phyloP scores from a whole-genome alignment of 2,329 filamentous ascomycete genomes.

The Fusarium sp. region DNA sequence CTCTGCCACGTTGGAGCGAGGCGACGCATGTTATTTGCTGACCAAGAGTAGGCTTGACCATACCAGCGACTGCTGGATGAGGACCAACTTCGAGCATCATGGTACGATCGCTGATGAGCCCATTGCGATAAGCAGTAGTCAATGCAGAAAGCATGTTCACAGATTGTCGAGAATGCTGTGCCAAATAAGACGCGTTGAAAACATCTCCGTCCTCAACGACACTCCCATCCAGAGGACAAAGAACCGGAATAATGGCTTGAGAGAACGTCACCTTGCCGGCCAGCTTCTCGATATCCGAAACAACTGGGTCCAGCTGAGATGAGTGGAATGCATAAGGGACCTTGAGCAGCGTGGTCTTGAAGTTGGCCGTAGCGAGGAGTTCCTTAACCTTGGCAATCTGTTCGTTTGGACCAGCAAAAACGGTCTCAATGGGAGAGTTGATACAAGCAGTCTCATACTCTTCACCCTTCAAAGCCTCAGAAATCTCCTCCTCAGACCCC shows the following conservation, averaged over 20 bases:
- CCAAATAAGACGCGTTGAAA: conserved; percentile 32
- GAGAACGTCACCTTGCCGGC: conserved; percentile 26
- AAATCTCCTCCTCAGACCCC: conserved; percentile 32
- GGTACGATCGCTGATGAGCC: conserved; percentile 13
- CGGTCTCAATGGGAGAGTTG: conserved; percentile 73
- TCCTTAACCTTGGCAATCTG: conserved; percentile 27
- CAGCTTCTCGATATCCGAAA: conserved; percentile 60
- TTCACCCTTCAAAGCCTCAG: conserved; percentile 26
- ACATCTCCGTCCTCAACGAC: conserved; percentile 9
- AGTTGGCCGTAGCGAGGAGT: conserved; percentile 8
- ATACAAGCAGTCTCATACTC: conserved; percentile 66
- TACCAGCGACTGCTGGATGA: conserved; percentile 37
- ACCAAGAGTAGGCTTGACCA: conserved; percentile 35
- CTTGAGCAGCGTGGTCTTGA: conserved; percentile 54
- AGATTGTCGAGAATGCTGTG: conserved; percentile 30
- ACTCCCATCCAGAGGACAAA: conserved; percentile 34
- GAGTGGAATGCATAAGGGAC: conserved; percentile 57
- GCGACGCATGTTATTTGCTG: conserved; percentile 33
- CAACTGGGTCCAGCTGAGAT: conserved; percentile 56
- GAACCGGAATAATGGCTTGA: conserved; percentile 2
- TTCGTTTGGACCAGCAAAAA: conserved; percentile 51
- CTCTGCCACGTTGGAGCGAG: conserved; percentile 25
- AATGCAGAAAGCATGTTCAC: conserved; percentile 39
- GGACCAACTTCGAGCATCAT: conserved; percentile 40
- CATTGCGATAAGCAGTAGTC: background rate